Evolutionary conservation across 163 green algal genomes (phyloP), one percentile per base, ranked within the genome.

Genomic region (Coccomyxa subellipsoidea): DNA sequence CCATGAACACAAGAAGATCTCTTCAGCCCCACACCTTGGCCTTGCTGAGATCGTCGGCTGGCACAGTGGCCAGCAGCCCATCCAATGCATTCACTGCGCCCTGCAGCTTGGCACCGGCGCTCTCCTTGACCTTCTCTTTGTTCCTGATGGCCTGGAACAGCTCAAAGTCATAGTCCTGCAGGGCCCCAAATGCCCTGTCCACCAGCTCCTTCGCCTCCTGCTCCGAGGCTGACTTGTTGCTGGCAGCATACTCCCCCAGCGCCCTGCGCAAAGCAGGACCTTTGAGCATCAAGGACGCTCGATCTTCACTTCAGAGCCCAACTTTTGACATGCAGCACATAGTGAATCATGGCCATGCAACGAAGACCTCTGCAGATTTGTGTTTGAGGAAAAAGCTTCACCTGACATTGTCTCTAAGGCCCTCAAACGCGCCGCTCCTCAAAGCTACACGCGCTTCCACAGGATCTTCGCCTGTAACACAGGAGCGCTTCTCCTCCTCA

Each of bases 141-240:
- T 73, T 73, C 18, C 66, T 27, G n/a, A 36, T 73, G 66, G 66
- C 66, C 66, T 32, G n/a, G 66, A 73, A 73, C 66, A 73, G 66
- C 66, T 73, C 29, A 34, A 73, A 73, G 66, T 73, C 66, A 36
- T 35, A 73, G 66, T 73, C 66, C 66, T 73, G 66, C n/a, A 73
- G 27, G 8, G 7, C 32, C 18, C 66, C 66, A 73, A 73, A 73
- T 12, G 66, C n/a, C 6, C 27, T 27, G 66, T 27, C n/a, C 29
- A 73, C 66, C 66, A 73, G 66, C 2, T 73, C 66, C 66, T 73
- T 73, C 2, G 66, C 66, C 27, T 32, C 66, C 66, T 34, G 29
- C 66, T 73, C 66, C 66, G 27, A 35, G 29, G 66, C 66, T 73
- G 66, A 32, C 27, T 73, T 73, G 66, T 73, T 73, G 27, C 27